Base-by-base conservation (phyloP, 805 yeast genomes). In the Ogataea paraovalis region DNA sequence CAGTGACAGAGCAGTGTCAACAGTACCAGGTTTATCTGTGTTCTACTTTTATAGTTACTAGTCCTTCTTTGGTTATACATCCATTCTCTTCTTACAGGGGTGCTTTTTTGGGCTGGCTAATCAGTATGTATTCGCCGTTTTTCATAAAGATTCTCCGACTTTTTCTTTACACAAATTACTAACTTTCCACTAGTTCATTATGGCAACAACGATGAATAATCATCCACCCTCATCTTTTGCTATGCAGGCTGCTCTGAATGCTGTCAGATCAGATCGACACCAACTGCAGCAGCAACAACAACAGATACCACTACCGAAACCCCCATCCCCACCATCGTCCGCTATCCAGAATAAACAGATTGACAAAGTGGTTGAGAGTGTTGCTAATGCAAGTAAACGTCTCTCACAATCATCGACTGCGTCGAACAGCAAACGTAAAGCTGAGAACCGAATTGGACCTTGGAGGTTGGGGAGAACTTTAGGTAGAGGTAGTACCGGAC, bases 401-500 rank as follows among this genome's bases (percentile, higher is more conserved):
- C 58, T 68, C 8, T 64, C 69, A 5, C 65, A 62, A 60, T 57
- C 82, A 61, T 66, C 83, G 68, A 61, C 67, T 5, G 54, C 55
- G 13, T 64, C 69, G 3, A 52, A 57, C 27, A 58, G 60, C 39
- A 68, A 68, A 52, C 49, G 70, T 14, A 67, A 66, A 45, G 65
- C 68, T 3, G 71, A 68, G 49, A 68, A 68, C 49, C 57, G 61
- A 50, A 84, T 87, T 21, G 95, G 95, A 1, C 95, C 95, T 14
- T 87, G 95, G 95, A 77, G 77, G 55, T 70, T 87, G 45, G 94
- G 94, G 18, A 80, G 82, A 58, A 84, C 92, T 4, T 66, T 87
- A 44, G 95, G 95, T 3, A 75, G 86, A 56, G 95, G 95, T 16
- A 87, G 94, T 42, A 85, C 94, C 0, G 92, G 92, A 3, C 73